phyloP scores from a whole-genome alignment of 2,329 filamentous ascomycete genomes.

The Fusarium tupiense region DNA sequence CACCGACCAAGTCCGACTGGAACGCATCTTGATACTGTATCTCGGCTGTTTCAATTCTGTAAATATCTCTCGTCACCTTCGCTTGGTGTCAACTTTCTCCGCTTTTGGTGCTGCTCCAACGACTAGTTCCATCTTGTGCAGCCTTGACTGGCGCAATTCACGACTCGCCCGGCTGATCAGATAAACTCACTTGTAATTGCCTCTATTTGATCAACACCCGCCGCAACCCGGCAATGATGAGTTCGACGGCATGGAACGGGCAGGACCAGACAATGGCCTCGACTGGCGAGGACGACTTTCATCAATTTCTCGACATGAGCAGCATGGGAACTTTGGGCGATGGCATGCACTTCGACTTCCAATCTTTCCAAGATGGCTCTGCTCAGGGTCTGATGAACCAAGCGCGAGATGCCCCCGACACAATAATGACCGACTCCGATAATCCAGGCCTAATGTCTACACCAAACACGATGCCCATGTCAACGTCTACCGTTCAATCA shows the following conservation, averaged over 20 bases:
- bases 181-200: constrained; percentile 15
- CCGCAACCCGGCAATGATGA: constrained; percentile 56
- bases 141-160: constrained; percentile 13
- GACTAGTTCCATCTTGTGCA: constrained; percentile 4
- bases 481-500: constrained; percentile 56
- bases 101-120: constrained; percentile 27
- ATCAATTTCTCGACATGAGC: constrained; percentile 71
- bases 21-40: constrained; percentile 27
- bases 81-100: neutral
- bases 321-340: constrained; percentile 64
- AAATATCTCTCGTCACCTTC: constrained; percentile 6
- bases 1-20: constrained; percentile 3
- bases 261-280: constrained; percentile 65
- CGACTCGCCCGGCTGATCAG: constrained; percentile 6
- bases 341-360: constrained; percentile 68
- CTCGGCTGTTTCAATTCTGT: constrained; percentile 7
- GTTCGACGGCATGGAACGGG: constrained; percentile 63
- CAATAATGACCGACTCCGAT: constrained; percentile 50
- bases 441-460: constrained; percentile 45
- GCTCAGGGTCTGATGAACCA: constrained; percentile 47
- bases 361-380: constrained; percentile 59
- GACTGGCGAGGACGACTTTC: constrained; percentile 68
- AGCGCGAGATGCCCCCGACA: constrained; percentile 46
- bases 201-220: constrained; percentile 21
- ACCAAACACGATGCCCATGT: constrained; percentile 55